Evolutionary conservation across 345 rosid species (phyloP).

Genomic region (Orychophragmus violaceus): DNA sequence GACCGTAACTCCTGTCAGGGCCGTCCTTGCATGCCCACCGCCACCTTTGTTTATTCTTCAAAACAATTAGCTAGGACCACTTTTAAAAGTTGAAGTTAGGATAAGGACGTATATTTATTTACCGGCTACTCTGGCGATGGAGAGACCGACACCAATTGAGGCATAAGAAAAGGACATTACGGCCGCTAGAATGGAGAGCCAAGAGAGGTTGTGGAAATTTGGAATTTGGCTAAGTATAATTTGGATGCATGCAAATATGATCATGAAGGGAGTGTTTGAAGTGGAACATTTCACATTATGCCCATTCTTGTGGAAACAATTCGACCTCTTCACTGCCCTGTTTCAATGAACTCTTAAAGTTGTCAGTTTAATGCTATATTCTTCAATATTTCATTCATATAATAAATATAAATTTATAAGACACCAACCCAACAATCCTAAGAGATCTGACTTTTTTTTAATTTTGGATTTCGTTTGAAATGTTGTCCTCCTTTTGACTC

Average conservation of each 20-base stretch:
- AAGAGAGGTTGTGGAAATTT: conserved; percentile 76
- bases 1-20: conserved; percentile 47
- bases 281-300: conserved; percentile 46
- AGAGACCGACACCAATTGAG: conserved; percentile 65
- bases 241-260: conserved; percentile 60
- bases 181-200: conserved; percentile 82
- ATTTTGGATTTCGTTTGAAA: not conserved
- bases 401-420: not conserved
- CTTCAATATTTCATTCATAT: not conserved
- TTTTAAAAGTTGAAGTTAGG: not conserved
- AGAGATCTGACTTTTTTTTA: not conserved
- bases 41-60: conserved; percentile 14
- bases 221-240: conserved; percentile 78
- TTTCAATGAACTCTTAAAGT: not conserved
- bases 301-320: conserved; percentile 73
- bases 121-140: conserved; percentile 53
- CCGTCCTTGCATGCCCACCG: conserved; percentile 36
- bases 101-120: not conserved
- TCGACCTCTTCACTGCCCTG: conserved; percentile 76
- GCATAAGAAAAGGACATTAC: conserved; percentile 85
- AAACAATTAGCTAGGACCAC: not conserved
- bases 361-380: not conserved
- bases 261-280: conserved; percentile 61
- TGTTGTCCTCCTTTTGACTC: not conserved
- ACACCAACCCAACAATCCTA: not conserved